Evolutionary conservation across 2,329 filamentous ascomycete species (phyloP), one percentile per base, ranked within the genome.

Genomic region (Sporothrix humicola): DNA sequence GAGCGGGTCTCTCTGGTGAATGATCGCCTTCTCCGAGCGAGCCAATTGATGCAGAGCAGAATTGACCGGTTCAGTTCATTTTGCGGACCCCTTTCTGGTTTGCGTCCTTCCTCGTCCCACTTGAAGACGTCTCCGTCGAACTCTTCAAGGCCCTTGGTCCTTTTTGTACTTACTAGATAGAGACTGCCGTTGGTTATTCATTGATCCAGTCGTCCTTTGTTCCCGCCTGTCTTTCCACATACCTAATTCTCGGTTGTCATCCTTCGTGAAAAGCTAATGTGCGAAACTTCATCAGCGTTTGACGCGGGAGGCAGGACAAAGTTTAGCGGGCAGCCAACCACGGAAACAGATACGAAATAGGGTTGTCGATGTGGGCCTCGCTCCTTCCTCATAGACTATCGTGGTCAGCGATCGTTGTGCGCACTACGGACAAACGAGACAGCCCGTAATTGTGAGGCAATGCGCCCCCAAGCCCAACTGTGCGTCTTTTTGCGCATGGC

Each of bases 1-100:
- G 65, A 52, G 23, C 65, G 65, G 65, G 65, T 68, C 46, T 52
- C 20, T 17, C 17, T 52, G 26, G 46, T 68, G 65, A 68, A 68
- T 68, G 65, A 68, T 52, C 65, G 44, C 65, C 44, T 65, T 15
- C 42, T 65, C 42, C 42, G 37, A 12, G 61, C 61, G 15, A 65
- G 61, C 42, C 61, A 65, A 0, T 48, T 10, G 46, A 68, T 23
- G 42, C 61, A 48, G 20, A 15, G 26, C 58, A 48, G 48, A 66
- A 26, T 48, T 66, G 61, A 26, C 42, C 37, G 7, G 58, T 42
- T 48, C 37, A 63, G 31, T 20, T 48, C 61, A 46, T 65, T 65
- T 65, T 10, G 46, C 23, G 23, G 20, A 6, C 23, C 44, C 65
- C 26, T 52, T 68, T 52, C 13, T 3, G 13, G 13, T 37, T 42